These are phyloP conservation scores for Brassica cretica DNA, from an alignment of 345 rosid species.

Conservation along the genomic window DNA sequence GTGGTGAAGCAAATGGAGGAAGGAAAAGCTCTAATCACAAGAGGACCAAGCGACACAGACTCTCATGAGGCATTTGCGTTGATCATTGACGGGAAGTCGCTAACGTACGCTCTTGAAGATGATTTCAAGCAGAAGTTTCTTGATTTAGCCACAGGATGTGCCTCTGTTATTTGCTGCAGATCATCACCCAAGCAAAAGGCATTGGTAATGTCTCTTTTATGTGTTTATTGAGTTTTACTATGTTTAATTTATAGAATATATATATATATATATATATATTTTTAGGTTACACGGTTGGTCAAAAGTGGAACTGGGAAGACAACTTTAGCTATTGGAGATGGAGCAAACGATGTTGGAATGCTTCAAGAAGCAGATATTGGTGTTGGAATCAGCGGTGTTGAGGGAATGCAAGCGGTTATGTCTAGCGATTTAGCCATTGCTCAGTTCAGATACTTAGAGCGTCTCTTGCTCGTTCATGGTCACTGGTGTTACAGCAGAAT, in stretches of 20 bases:
- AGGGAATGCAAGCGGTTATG: conserved; percentile 99
- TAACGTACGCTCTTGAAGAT: conserved; percentile 71
- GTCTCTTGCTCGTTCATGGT: conserved; percentile 91
- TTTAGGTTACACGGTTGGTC: conserved; percentile 86
- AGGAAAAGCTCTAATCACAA: conserved; percentile 52
- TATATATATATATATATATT: too few species aligned
- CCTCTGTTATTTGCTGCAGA: conserved; percentile 96
- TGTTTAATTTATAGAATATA: neutral
- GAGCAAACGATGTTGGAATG: conserved; percentile 99
- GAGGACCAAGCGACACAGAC: conserved; percentile 44
- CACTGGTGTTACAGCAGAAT: conserved; percentile 99
- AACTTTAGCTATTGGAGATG: conserved; percentile 91
- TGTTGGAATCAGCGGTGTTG: conserved; percentile 91
- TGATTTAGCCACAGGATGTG: conserved; percentile 82
- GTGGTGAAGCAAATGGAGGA: conserved; percentile 60
- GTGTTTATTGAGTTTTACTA: neutral
- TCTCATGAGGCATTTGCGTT: conserved; percentile 67
- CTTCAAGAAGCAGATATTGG: conserved; percentile 99
- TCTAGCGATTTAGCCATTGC: conserved; percentile 41
- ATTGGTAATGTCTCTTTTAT: conserved; percentile 50
- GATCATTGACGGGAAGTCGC: conserved; percentile 88
- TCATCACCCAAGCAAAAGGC: conserved; percentile 98
- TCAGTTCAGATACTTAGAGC: conserved; percentile 82
- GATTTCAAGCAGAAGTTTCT: conserved; percentile 73
- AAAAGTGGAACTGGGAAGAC: conserved; percentile 74